Conservation (phyloP, 805 yeast genomes). For the Candida khao-thaluensis region DNA sequence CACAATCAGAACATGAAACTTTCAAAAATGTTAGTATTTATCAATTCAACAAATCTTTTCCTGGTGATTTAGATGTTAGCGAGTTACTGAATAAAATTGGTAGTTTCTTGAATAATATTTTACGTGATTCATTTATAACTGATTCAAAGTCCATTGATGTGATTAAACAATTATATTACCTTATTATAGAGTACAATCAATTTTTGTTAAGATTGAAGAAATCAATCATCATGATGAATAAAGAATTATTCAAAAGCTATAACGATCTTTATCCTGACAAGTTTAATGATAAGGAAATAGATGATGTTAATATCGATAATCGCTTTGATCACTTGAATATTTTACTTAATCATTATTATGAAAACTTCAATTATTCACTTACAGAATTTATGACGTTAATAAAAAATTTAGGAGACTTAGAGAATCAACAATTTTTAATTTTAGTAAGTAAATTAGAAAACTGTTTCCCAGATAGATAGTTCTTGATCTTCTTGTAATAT, state of each 20-base stretch:
- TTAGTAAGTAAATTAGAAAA: conserved; percentile 44
- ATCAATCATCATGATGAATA: conserved; percentile 50
- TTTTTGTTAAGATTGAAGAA: conserved; percentile 54
- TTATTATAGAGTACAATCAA: conserved; percentile 48
- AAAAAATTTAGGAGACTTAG: conserved; percentile 48
- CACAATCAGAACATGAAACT: neutral
- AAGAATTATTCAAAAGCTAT: conserved; percentile 43
- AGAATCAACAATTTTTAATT: conserved; percentile 43
- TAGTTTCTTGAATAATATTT: conserved; percentile 57
- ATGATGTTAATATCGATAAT: conserved; percentile 35
- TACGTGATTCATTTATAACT: conserved; percentile 68
- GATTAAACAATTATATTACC: conserved; percentile 44
- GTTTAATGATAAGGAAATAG: conserved; percentile 39
- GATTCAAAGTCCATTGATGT: conserved; percentile 51
- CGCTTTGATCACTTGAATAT: conserved; percentile 42
- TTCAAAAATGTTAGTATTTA: conserved; percentile 8
- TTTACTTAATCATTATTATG: conserved; percentile 42
- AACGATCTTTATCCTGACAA: conserved; percentile 34
- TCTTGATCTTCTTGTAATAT: neutral
- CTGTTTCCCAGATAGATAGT: conserved; percentile 29
- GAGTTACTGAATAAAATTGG: conserved; percentile 35
- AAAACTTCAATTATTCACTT: conserved; percentile 44
- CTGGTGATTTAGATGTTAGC: conserved; percentile 18
- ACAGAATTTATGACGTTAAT: conserved; percentile 47
- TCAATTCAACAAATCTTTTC: conserved; percentile 20